phyloP scores from a whole-genome alignment of 352 stramenopile species.

The Globisporangium orthogonon region DNA sequence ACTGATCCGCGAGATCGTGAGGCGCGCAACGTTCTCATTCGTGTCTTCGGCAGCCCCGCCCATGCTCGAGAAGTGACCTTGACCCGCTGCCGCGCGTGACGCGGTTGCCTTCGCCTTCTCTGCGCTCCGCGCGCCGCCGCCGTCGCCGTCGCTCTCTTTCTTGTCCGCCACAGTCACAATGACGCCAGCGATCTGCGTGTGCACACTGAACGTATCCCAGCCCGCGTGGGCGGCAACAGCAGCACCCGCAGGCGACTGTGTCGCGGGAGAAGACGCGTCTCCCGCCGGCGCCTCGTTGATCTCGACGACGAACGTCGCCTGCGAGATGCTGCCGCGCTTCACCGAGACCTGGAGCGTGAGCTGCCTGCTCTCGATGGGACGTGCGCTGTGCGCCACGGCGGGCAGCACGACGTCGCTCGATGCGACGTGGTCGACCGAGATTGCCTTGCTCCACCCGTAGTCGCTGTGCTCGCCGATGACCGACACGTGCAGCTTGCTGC shows the following conservation, averaged over 20 bases:
- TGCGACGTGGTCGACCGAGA: slow-evolving; percentile 43
- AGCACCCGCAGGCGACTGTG: not conserved
- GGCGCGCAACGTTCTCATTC: slow-evolving; percentile 49
- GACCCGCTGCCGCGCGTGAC: too few relatives aligned
- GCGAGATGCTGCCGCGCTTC: slow-evolving; percentile 69
- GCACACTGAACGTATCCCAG: slow-evolving; percentile 61
- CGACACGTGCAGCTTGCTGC: slow-evolving; percentile 46
- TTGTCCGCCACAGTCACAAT: slow-evolving; percentile 70
- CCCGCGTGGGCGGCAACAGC: slow-evolving; percentile 2
- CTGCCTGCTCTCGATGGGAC: not conserved
- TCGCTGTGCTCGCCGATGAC: slow-evolving; percentile 34
- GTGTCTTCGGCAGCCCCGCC: not conserved
- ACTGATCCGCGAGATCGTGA: slow-evolving; percentile 61
- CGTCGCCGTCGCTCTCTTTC: slow-evolving; percentile 11
- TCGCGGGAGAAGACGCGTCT: slow-evolving; percentile 8
- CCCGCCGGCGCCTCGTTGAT: slow-evolving; percentile 33
- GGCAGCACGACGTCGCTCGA: slow-evolving; percentile 47
- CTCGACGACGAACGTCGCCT: slow-evolving; percentile 63
- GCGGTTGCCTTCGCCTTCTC: slow-evolving; percentile 1
- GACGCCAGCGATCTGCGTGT: slow-evolving; percentile 63
- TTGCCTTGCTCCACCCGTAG: slow-evolving; percentile 61
- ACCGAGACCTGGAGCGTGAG: slow-evolving; percentile 47
- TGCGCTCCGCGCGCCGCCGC: slow-evolving; percentile 4
- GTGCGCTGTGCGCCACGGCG: slow-evolving; percentile 17
- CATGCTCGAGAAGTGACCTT: not conserved